These are phyloP conservation scores for Akebia trifoliata DNA, from an alignment of 164 flowering plant genomes.

Conservation along the genomic window DNA sequence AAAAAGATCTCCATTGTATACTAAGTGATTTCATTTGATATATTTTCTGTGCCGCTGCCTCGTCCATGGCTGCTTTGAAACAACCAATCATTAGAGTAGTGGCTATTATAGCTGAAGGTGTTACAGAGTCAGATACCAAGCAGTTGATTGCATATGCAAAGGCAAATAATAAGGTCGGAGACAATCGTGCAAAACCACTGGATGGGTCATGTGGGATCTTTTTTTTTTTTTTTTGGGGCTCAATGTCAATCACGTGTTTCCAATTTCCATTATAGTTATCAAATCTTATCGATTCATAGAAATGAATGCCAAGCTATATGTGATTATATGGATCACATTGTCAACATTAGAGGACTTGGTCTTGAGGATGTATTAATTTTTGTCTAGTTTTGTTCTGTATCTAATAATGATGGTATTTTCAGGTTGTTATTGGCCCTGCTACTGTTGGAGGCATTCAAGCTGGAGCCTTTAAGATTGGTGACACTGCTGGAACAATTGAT, in stretches of 20 bases:
- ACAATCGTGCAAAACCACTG: background rate
- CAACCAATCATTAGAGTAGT: slow-evolving; percentile 93
- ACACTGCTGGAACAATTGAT: slow-evolving; percentile 94
- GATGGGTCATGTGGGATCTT: background rate
- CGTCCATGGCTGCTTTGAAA: slow-evolving; percentile 89
- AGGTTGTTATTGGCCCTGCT: slow-evolving; percentile 99
- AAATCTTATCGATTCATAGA: background rate
- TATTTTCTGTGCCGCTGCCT: slow-evolving; percentile 84
- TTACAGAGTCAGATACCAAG: slow-evolving; percentile 93
- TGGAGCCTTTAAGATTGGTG: slow-evolving; percentile 92
- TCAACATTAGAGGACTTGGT: background rate
- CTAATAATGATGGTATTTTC: too few species aligned
- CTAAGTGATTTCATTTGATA: slow-evolving; percentile 7
- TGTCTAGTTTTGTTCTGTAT: background rate
- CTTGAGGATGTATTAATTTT: background rate
- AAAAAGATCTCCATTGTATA: background rate
- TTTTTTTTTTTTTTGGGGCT: too few species aligned
- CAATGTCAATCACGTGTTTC: too few species aligned
- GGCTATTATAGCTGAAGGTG: slow-evolving; percentile 99
- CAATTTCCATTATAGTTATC: background rate
- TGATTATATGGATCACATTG: background rate
- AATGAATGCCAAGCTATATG: background rate
- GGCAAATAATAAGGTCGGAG: slow-evolving; percentile 88
- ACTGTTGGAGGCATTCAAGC: slow-evolving; percentile 97
- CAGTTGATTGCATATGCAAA: slow-evolving; percentile 93